These are phyloP conservation scores for Leishmania tropica DNA, from an alignment of 208 protist genomes.

Conservation along the genomic window DNA sequence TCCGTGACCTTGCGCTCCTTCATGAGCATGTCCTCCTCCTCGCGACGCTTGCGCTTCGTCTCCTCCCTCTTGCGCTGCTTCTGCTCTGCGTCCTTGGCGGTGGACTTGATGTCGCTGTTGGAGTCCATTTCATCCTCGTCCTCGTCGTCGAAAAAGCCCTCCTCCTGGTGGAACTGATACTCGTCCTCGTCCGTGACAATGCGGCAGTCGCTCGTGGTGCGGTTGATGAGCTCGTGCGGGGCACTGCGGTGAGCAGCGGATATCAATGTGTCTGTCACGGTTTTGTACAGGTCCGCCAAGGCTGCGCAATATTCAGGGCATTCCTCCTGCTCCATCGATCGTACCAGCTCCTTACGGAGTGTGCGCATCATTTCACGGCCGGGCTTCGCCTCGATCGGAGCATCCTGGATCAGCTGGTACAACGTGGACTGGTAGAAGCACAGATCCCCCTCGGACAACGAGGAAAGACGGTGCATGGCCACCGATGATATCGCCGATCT, in stretches of 20 bases:
- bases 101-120: constrained; percentile 60
- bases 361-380: constrained; percentile 78
- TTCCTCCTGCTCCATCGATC: constrained; percentile 61
- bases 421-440: constrained; percentile 81
- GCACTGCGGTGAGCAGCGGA: constrained; percentile 77
- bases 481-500: neutral
- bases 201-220: constrained; percentile 58
- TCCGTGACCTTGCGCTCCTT: constrained; percentile 84
- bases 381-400: constrained; percentile 61
- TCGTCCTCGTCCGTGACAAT: constrained; percentile 89
- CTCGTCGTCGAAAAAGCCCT: constrained; percentile 79
- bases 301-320: constrained; percentile 66
- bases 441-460: constrained; percentile 48
- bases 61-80: constrained; percentile 81
- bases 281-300: constrained; percentile 81
- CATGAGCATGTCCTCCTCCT: constrained; percentile 90
- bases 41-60: constrained; percentile 64
- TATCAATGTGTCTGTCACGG: constrained; percentile 80
- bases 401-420: constrained; percentile 72
- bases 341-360: constrained; percentile 75
- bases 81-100: constrained; percentile 55
- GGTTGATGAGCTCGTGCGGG: constrained; percentile 86
- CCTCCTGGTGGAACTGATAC: constrained; percentile 67
- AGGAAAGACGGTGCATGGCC: constrained; percentile 30
- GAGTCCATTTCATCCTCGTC: constrained; percentile 72